A percentile compares a stretch with the other conserved stretches of the same genome.
These are phyloP conservation scores for Leptographium radiaticola DNA, from an alignment of 2,329 filamentous ascomycete genomes.

Conservation along the genomic window DNA sequence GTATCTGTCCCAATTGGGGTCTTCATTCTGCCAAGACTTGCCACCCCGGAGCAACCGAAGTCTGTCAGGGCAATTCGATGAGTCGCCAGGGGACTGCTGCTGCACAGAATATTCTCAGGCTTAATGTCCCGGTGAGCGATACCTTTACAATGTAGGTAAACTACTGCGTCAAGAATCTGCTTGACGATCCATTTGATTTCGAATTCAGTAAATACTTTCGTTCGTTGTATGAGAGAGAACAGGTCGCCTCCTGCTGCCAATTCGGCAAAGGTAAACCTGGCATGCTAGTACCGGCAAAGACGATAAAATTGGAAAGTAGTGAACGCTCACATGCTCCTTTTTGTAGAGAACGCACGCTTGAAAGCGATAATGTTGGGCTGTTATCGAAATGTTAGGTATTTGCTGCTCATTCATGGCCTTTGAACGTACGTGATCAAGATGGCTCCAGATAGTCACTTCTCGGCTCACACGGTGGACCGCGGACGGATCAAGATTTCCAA, in stretches of 20 bases:
- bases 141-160: slow-evolving; percentile 34
- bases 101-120: slow-evolving; percentile 39
- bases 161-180: slow-evolving; percentile 32
- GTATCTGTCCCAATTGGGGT: slow-evolving; percentile 31
- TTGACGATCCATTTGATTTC: slow-evolving; percentile 32
- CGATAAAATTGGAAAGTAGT: neutral
- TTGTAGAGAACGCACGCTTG: slow-evolving; percentile 35
- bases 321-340: slow-evolving; percentile 29
- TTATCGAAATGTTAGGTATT: neutral
- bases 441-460: slow-evolving; percentile 39
- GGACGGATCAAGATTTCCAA: slow-evolving; percentile 12
- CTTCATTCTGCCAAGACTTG: slow-evolving; percentile 27
- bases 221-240: slow-evolving; percentile 31
- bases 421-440: slow-evolving; percentile 37
- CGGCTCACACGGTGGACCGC: slow-evolving; percentile 26
- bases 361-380: slow-evolving; percentile 43
- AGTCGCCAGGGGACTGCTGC: slow-evolving; percentile 27
- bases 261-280: slow-evolving; percentile 42
- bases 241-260: slow-evolving; percentile 42
- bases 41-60: slow-evolving; percentile 34
- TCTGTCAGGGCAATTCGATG: slow-evolving; percentile 38
- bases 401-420: neutral
- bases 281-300: slow-evolving; percentile 3
- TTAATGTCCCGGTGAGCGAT: slow-evolving; percentile 42
- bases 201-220: slow-evolving; percentile 23